phyloP scores from a whole-genome alignment of 495 filamentous ascomycete genomes.

The Xylaria venustula region DNA sequence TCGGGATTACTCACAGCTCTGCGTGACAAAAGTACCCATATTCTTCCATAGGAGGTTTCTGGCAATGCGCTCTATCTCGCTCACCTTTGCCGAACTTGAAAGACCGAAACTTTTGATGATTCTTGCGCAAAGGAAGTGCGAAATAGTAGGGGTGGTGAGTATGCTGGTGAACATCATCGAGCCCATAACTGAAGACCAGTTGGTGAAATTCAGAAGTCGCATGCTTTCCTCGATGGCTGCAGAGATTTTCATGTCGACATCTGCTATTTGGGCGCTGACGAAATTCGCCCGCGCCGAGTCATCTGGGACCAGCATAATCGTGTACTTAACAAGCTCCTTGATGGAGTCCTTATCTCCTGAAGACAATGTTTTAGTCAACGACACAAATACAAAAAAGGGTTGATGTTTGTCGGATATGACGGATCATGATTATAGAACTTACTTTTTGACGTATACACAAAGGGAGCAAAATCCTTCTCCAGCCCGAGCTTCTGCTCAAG shows the following conservation, averaged over 20 bases:
- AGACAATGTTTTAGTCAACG: neutral
- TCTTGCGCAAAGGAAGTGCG: slow-evolving; percentile 17
- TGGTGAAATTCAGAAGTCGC: slow-evolving; percentile 14
- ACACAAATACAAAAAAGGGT: neutral
- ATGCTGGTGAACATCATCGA: slow-evolving; percentile 17
- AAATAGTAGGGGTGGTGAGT: slow-evolving; percentile 14
- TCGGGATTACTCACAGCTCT: slow-evolving; percentile 11
- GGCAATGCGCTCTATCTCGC: slow-evolving; percentile 12
- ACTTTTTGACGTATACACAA: slow-evolving; percentile 16
- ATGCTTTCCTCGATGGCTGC: slow-evolving; percentile 14
- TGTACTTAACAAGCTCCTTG: slow-evolving; percentile 14
- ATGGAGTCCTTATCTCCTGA: slow-evolving; percentile 11
- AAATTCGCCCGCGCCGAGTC: slow-evolving; percentile 12
- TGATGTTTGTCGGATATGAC: neutral
- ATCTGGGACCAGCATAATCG: slow-evolving; percentile 10
- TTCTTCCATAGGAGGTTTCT: slow-evolving; percentile 14
- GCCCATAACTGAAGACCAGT: slow-evolving; percentile 15
- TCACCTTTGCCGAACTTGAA: slow-evolving; percentile 13
- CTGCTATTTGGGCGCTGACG: slow-evolving; percentile 15
- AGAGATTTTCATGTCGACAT: slow-evolving; percentile 14
- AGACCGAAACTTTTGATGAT: slow-evolving; percentile 15
- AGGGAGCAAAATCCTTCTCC: slow-evolving; percentile 14
- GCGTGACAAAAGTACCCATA: slow-evolving; percentile 12
- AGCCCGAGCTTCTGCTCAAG: slow-evolving; percentile 14
- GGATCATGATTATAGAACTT: neutral